Evolutionary conservation across 164 flowering plant species (phyloP).

Genomic region (Aristolochia fimbriata): DNA sequence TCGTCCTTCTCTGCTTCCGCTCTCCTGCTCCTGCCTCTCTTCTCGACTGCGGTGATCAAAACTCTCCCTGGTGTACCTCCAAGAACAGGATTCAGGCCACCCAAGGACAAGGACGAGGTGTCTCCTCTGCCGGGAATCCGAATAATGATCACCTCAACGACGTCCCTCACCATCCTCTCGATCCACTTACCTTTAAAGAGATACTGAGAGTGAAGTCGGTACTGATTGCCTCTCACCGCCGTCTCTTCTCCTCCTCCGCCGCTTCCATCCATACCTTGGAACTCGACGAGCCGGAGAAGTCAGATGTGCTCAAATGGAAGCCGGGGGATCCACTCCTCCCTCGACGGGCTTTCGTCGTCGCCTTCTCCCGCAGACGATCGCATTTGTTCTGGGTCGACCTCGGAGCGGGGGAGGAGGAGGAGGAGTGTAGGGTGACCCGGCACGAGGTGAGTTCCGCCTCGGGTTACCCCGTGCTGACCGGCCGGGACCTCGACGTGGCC

Average conservation of each 20-base stretch:
- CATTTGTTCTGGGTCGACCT: slow-evolving; percentile 42
- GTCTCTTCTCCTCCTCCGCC: slow-evolving; percentile 18
- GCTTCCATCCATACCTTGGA: slow-evolving; percentile 31
- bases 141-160: slow-evolving; percentile 32
- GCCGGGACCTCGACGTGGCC: slow-evolving; percentile 22
- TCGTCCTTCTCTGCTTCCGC: not conserved
- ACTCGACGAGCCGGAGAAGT: slow-evolving; percentile 57
- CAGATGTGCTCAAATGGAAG: slow-evolving; percentile 38
- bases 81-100: slow-evolving; percentile 31
- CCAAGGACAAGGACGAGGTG: slow-evolving; percentile 3
- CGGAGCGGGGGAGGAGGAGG: slow-evolving; percentile 1
- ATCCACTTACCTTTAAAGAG: slow-evolving; percentile 79
- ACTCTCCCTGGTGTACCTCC: slow-evolving; percentile 47
- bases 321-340: slow-evolving; percentile 44
- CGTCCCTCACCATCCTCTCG: slow-evolving; percentile 84
- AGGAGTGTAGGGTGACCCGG: slow-evolving; percentile 15
- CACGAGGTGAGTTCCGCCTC: slow-evolving; percentile 12
- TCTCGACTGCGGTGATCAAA: not conserved
- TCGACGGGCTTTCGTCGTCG: slow-evolving; percentile 47
- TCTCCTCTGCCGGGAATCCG: not conserved
- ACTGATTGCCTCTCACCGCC: slow-evolving; percentile 38
- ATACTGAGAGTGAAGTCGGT: slow-evolving; percentile 41
- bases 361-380: slow-evolving; percentile 19
- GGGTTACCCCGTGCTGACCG: slow-evolving; percentile 32
- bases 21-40: too few species aligned